These are phyloP conservation scores for Brasenia schreberi DNA, from an alignment of 164 flowering plant species.

Conservation along the genomic window DNA sequence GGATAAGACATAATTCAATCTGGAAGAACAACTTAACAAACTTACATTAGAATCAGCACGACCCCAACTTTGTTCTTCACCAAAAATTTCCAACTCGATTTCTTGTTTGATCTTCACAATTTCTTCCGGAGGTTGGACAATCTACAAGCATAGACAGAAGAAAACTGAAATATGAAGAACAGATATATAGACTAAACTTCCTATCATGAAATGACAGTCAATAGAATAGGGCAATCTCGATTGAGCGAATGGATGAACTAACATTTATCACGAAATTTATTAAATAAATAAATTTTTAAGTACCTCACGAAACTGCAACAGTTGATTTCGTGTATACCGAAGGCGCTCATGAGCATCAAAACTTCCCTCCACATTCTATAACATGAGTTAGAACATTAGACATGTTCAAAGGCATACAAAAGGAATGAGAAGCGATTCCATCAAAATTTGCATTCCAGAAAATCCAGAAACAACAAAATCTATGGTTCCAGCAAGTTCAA, in stretches of 20 bases:
- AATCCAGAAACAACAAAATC: no score
- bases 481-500: no score
- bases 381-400: not conserved
- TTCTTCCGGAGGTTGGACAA: slow-evolving; percentile 37
- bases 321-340: slow-evolving; percentile 60
- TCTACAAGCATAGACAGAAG: slow-evolving; percentile 15
- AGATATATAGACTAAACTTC: not conserved
- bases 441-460: no score
- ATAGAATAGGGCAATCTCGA: not conserved
- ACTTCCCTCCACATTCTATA: slow-evolving; percentile 45
- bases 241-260: no score
- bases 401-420: no score
- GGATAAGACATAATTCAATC: no score
- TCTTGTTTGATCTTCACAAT: slow-evolving; percentile 66
- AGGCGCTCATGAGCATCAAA: slow-evolving; percentile 65
- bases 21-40: not conserved
- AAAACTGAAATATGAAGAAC: not conserved
- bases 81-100: slow-evolving; percentile 57
- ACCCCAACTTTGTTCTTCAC: slow-evolving; percentile 71
- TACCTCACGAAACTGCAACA: not conserved
- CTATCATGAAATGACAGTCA: not conserved
- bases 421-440: no score
- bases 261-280: not conserved
- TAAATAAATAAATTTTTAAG: not conserved
- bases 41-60: slow-evolving; percentile 59